Evolutionary conservation across 768 basidiomycete species (phyloP).

Genomic region (Boletellus ananiceps): DNA sequence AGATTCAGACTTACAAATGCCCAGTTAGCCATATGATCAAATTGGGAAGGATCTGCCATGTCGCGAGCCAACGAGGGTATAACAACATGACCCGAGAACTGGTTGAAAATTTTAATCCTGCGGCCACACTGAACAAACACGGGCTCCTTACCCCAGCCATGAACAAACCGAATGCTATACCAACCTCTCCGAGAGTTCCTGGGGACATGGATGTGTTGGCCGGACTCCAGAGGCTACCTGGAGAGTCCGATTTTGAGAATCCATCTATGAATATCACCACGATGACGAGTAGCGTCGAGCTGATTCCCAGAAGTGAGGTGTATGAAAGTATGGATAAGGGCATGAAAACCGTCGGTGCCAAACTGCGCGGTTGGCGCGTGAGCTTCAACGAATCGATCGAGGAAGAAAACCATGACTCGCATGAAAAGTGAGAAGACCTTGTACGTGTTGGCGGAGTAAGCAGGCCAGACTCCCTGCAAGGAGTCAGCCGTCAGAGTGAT

Average conservation of each 20-base stretch:
- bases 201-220: slow-evolving; percentile 62
- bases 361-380: slow-evolving; percentile 36
- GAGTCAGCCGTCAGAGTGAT: slow-evolving; percentile 89
- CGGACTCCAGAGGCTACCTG: slow-evolving; percentile 79
- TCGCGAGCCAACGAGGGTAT: slow-evolving; percentile 88
- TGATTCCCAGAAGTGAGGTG: slow-evolving; percentile 80
- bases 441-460: slow-evolving; percentile 62
- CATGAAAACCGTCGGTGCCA: slow-evolving; percentile 81
- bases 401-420: slow-evolving; percentile 39
- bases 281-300: slow-evolving; percentile 73
- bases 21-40: slow-evolving; percentile 77
- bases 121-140: not conserved
- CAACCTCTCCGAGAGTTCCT: slow-evolving; percentile 51
- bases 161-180: slow-evolving; percentile 82
- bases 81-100: slow-evolving; percentile 91
- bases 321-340: slow-evolving; percentile 85
- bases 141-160: slow-evolving; percentile 73
- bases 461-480: slow-evolving; percentile 66
- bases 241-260: slow-evolving; percentile 59
- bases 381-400: not conserved
- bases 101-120: not conserved
- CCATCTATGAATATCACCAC: slow-evolving; percentile 81
- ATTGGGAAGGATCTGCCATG: slow-evolving; percentile 79
- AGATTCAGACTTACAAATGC: slow-evolving; percentile 64
- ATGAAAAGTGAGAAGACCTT: slow-evolving; percentile 70